Conservation (phyloP, 306 rosid genomes). For the Rubus parviflorus region DNA sequence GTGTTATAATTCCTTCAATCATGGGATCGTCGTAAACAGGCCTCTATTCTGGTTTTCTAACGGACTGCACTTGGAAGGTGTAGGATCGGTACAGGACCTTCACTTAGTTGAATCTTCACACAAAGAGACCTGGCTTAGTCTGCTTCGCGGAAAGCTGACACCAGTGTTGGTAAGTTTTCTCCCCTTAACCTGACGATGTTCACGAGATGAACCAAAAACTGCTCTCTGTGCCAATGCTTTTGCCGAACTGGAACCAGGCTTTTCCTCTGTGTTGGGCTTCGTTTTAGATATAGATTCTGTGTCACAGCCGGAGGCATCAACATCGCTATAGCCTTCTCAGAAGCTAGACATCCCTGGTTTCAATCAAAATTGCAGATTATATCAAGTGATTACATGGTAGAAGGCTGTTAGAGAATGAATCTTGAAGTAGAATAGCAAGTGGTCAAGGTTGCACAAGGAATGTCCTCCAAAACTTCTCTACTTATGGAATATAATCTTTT, state of each 20-base stretch:
- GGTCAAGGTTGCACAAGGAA: constrained; percentile 42
- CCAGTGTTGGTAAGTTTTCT: constrained; percentile 33
- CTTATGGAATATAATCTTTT: constrained; percentile 46
- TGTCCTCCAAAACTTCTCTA: constrained; percentile 35
- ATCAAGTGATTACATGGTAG: neutral
- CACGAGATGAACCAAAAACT: constrained; percentile 31
- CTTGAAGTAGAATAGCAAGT: neutral
- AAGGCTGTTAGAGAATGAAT: constrained; percentile 23
- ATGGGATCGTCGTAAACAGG: neutral
- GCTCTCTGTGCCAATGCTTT: constrained; percentile 71
- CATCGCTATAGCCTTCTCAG: constrained; percentile 41
- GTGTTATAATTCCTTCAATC: neutral
- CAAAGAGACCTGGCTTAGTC: constrained; percentile 71
- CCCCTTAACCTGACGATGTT: constrained; percentile 38
- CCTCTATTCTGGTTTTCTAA: neutral
- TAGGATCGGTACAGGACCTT: neutral
- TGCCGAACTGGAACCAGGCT: constrained; percentile 35
- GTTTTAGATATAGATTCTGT: constrained; percentile 25
- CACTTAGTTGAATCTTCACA: constrained; percentile 47
- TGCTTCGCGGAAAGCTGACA: constrained; percentile 55
- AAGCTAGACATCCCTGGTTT: constrained; percentile 20
- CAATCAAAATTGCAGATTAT: too few species aligned
- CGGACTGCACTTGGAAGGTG: neutral
- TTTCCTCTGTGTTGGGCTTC: constrained; percentile 29
- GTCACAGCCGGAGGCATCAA: constrained; percentile 33